Base-by-base conservation (phyloP, 1,139 yeast species). In the Suhomyces atakaporum region DNA sequence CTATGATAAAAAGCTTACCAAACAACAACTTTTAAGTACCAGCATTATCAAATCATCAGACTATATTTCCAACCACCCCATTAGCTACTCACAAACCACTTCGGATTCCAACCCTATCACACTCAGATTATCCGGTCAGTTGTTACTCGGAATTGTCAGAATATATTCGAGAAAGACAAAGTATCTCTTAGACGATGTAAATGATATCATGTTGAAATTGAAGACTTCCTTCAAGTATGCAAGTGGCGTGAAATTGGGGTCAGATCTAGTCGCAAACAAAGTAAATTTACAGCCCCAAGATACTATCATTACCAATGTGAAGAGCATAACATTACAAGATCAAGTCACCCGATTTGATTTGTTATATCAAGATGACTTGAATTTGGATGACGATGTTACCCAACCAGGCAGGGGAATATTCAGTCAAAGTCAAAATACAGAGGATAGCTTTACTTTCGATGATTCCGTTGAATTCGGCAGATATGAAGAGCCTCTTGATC, bases 141-240 rank as follows among this genome's bases (percentile, higher is more conserved):
- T 90, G 39, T 69, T 92, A 34, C 79, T 86, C 38, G 97, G 97
- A 33, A 88, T 92, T 9, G 95, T 89, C 21, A 73, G 89, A 40
- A 90, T 92, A 15, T 90, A 89, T 60, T 83, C 92, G 21, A 72
- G 94, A 43, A 88, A 90, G 62, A 89, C 97, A 16, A 82, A 83
- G 49, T 86, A 87, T 49, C 68, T 92, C 28, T 69, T 86, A 34
- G 94, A 88, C 43, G 98, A 92, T 55, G 92, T 89, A 27, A 77
- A 80, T 35, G 95, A 87, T 47, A 84, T 90, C 2, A 65, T 90
- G 39, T 64, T 80, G 44, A 84, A 81, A 54, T 69, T 90, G 49
- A 86, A 85, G 51, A 77, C 84, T 31, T 79, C 95, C 3, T 90
- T 90, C 62, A 63, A 63, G 47, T 50, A 59, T 33, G 71, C 73